Conservation (phyloP, 2,329 filamentous ascomycete genomes). For the Amauroascus verrucosus region DNA sequence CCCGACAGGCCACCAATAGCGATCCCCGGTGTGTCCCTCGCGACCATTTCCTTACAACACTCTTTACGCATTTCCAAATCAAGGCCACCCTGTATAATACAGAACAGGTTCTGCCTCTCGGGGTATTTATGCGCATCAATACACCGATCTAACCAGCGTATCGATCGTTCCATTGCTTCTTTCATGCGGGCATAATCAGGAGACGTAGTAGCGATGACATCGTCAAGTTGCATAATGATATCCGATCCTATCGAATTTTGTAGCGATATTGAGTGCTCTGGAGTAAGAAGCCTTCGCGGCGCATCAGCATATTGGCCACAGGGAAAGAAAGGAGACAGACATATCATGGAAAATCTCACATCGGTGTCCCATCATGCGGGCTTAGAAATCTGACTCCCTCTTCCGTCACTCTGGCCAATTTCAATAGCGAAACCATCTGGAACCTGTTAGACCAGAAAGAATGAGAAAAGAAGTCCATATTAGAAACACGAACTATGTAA, state of each 20-base stretch:
- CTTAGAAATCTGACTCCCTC: slow-evolving; percentile 93
- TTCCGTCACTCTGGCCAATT: slow-evolving; percentile 88
- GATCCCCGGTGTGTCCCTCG: slow-evolving; percentile 84
- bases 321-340: not conserved
- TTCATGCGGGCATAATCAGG: slow-evolving; percentile 79
- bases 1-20: slow-evolving; percentile 92
- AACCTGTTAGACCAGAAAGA: slow-evolving; percentile 50
- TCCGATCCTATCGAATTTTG: slow-evolving; percentile 97
- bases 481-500: not conserved
- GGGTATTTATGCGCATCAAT: slow-evolving; percentile 81
- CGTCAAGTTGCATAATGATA: slow-evolving; percentile 99
- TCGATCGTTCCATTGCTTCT: slow-evolving; percentile 87
- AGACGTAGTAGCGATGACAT: slow-evolving; percentile 92
- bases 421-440: slow-evolving; percentile 94
- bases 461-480: not conserved
- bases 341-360: slow-evolving; percentile 43
- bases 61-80: slow-evolving; percentile 75
- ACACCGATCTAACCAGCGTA: slow-evolving; percentile 93
- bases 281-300: slow-evolving; percentile 61
- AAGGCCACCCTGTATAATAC: slow-evolving; percentile 93
- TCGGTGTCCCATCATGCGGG: slow-evolving; percentile 86
- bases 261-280: slow-evolving; percentile 89
- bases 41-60: slow-evolving; percentile 80
- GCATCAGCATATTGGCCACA: not conserved
- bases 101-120: slow-evolving; percentile 82